phyloP scores from a whole-genome alignment of 208 protist species.

The Tritrichomonas musculus region DNA sequence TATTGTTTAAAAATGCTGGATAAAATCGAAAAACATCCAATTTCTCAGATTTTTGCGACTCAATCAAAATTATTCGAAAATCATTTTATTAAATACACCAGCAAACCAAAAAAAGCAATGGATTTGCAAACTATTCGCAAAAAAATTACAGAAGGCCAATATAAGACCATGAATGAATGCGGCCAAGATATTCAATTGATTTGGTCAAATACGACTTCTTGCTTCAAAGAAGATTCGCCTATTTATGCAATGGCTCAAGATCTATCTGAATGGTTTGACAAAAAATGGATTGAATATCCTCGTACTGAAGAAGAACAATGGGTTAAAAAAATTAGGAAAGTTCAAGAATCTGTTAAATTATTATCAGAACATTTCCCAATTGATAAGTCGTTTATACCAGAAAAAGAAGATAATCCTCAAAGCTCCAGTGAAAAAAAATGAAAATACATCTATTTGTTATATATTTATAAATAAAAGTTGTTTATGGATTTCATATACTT shows the following conservation, averaged over 20 bases:
- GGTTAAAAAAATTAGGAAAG: neutral
- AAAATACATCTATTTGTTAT: too few species aligned
- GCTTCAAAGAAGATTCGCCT: neutral
- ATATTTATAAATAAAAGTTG: too few species aligned
- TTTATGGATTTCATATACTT: too few species aligned
- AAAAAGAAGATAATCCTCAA: neutral
- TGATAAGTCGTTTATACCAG: neutral
- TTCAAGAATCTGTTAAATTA: neutral
- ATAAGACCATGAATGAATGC: neutral
- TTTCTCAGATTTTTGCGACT: too few species aligned
- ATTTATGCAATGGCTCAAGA: neutral
- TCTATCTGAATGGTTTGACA: neutral
- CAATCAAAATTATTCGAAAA: too few species aligned
- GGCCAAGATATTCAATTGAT: neutral
- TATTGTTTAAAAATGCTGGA: too few species aligned
- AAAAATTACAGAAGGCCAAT: neutral
- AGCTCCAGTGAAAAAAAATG: too few species aligned
- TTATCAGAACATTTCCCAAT: neutral
- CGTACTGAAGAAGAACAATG: neutral
- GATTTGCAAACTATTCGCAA: neutral
- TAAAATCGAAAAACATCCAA: too few species aligned
- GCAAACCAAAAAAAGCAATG: too few species aligned
- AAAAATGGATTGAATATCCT: neutral
- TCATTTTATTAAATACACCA: too few species aligned
- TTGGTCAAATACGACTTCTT: neutral